These are phyloP conservation scores for Cutaneotrichosporon curvatum DNA, from an alignment of 1,284 basidiomycete genomes.

Conservation along the genomic window DNA sequence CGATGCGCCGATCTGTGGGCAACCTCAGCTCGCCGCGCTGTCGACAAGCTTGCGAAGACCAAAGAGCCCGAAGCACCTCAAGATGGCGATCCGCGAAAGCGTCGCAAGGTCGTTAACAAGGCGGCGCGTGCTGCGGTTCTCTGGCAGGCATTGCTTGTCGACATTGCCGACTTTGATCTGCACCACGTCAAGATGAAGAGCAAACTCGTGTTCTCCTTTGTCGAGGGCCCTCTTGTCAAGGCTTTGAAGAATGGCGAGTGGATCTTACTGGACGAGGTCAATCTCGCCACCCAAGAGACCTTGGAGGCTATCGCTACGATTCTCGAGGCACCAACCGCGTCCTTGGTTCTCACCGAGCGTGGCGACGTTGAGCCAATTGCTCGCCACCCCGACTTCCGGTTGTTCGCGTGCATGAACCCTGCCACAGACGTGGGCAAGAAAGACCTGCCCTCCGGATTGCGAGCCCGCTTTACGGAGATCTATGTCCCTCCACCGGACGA, in stretches of 20 bases:
- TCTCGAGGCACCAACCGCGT: slow-evolving; percentile 75
- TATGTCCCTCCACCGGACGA: slow-evolving; percentile 90
- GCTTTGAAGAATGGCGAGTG: slow-evolving; percentile 86
- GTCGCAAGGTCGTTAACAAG: slow-evolving; percentile 58
- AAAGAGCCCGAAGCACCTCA: slow-evolving; percentile 42
- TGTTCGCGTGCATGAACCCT: slow-evolving; percentile 99
- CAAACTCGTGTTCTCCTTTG: slow-evolving; percentile 87
- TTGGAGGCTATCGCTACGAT: slow-evolving; percentile 86
- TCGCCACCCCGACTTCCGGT: slow-evolving; percentile 87
- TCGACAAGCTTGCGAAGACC: slow-evolving; percentile 49
- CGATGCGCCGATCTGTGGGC: slow-evolving; percentile 73
- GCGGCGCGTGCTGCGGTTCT: slow-evolving; percentile 43
- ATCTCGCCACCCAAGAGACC: slow-evolving; percentile 89
- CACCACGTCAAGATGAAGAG: slow-evolving; percentile 77
- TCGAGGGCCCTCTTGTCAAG: slow-evolving; percentile 93
- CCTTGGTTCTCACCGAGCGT: slow-evolving; percentile 88
- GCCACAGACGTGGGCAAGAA: slow-evolving; percentile 99
- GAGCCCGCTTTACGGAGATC: slow-evolving; percentile 89
- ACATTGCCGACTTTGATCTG: slow-evolving; percentile 73
- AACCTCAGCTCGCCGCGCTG: slow-evolving; percentile 45
- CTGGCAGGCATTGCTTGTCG: slow-evolving; percentile 68
- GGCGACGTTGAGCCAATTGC: slow-evolving; percentile 85
- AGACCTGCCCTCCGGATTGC: slow-evolving; percentile 83
- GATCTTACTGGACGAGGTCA: slow-evolving; percentile 95
- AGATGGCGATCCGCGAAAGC: slow-evolving; percentile 56